Conservation (phyloP, 2,329 filamentous ascomycete genomes). For the Penicillium crustosum region DNA sequence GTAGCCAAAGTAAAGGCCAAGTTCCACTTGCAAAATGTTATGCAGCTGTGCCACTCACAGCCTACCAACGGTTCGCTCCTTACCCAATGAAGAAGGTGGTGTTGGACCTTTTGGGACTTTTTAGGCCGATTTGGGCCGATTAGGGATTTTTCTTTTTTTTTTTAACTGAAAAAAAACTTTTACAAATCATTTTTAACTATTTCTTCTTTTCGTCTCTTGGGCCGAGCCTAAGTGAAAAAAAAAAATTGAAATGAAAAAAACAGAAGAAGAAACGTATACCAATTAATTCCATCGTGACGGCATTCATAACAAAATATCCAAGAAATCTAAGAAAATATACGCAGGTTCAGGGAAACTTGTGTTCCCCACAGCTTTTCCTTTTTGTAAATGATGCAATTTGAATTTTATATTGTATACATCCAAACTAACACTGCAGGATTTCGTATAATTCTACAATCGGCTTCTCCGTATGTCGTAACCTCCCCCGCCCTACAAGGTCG, state of each 20-base stretch:
- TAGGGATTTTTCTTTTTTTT: not conserved
- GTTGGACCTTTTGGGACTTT: constrained; percentile 1
- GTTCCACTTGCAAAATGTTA: constrained; percentile 13
- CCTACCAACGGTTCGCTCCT: constrained; percentile 9
- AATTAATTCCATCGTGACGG: not conserved
- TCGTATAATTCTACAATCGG: not conserved
- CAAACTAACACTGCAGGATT: not conserved
- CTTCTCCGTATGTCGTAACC: not conserved
- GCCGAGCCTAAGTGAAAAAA: not conserved
- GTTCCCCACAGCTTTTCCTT: not conserved
- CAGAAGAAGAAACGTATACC: not conserved
- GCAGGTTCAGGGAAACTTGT: not conserved
- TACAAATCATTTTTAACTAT: not conserved
- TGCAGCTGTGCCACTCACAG: constrained; percentile 18
- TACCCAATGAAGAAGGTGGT: constrained; percentile 27
- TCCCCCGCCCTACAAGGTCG: constrained; percentile 11
- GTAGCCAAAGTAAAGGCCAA: no score
- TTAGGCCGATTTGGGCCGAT: not conserved
- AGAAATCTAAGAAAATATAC: not conserved
- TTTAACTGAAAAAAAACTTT: not conserved
- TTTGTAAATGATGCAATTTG: not conserved
- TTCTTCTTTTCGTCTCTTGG: not conserved
- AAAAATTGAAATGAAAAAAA: not conserved
- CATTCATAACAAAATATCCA: not conserved
- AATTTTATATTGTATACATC: not conserved